Conservation (phyloP, 192 early-diverging fungal species). For the Entomortierella beljakovae region DNA sequence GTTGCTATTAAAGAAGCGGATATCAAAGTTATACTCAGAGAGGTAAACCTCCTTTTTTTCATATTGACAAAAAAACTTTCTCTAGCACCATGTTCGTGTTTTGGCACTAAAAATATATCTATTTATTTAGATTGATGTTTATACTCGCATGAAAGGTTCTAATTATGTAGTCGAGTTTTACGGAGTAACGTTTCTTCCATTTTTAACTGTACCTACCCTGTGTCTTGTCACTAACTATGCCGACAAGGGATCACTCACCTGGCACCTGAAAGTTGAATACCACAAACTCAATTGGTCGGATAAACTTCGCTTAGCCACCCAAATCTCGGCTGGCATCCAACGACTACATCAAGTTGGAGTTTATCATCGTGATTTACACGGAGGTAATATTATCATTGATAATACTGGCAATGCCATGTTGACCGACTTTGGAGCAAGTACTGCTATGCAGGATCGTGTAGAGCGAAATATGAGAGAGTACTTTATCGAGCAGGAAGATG, state of each 20-base stretch:
- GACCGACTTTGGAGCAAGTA: slow-evolving; percentile 52
- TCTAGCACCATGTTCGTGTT: not conserved
- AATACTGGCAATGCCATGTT: slow-evolving; percentile 41
- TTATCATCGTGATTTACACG: slow-evolving; percentile 53
- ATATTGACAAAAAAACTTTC: too few species aligned
- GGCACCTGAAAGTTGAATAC: slow-evolving; percentile 50
- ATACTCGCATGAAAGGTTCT: slow-evolving; percentile 42
- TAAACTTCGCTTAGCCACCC: slow-evolving; percentile 42
- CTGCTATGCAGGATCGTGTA: slow-evolving; percentile 40
- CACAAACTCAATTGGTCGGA: slow-evolving; percentile 48
- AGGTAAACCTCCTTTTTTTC: slow-evolving; percentile 22
- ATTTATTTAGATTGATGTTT: slow-evolving; percentile 37
- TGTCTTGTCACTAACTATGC: slow-evolving; percentile 56
- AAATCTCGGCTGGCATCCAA: slow-evolving; percentile 40
- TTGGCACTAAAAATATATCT: not conserved
- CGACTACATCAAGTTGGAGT: slow-evolving; percentile 45
- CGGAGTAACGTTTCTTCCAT: slow-evolving; percentile 38
- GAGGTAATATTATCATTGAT: slow-evolving; percentile 49
- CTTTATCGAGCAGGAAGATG: slow-evolving; percentile 8
- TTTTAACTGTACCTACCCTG: slow-evolving; percentile 31
- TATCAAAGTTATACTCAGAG: slow-evolving; percentile 34
- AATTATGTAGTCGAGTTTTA: slow-evolving; percentile 35
- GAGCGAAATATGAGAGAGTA: slow-evolving; percentile 30
- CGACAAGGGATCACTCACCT: slow-evolving; percentile 46
- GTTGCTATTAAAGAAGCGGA: slow-evolving; percentile 50